These are phyloP conservation scores for Tubosaeta sp. DNA, from an alignment of 768 basidiomycete species.

Conservation along the genomic window DNA sequence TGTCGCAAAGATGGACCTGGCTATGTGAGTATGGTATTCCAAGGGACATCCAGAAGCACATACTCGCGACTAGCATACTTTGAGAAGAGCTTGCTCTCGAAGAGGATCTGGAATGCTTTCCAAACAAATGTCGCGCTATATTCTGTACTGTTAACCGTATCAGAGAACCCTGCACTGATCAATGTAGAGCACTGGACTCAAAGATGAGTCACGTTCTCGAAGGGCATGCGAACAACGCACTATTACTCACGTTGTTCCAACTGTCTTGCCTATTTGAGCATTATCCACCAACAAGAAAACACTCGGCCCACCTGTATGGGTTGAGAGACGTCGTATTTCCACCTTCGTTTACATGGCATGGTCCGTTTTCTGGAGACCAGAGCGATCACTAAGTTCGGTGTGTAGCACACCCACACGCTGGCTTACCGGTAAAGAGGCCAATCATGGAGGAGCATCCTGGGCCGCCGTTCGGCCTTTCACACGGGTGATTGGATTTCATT, in stretches of 20 bases:
- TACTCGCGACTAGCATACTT: constrained; percentile 53
- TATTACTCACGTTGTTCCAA: constrained; percentile 68
- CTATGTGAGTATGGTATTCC: neutral
- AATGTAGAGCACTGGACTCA: constrained; percentile 70
- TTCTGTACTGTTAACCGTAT: constrained; percentile 48
- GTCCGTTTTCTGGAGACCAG: constrained; percentile 50
- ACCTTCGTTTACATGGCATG: constrained; percentile 56
- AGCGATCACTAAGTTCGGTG: neutral
- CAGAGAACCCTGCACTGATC: constrained; percentile 66
- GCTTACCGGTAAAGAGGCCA: constrained; percentile 57
- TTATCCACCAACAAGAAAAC: neutral
- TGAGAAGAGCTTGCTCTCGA: constrained; percentile 51
- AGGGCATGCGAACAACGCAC: constrained; percentile 33
- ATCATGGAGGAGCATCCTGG: constrained; percentile 64
- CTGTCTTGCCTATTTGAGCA: constrained; percentile 27
- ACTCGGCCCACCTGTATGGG: constrained; percentile 46
- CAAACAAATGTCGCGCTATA: constrained; percentile 56
- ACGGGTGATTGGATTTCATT: neutral
- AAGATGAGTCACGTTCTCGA: too few species aligned
- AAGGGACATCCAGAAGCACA: constrained; percentile 12
- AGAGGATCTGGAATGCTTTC: constrained; percentile 60
- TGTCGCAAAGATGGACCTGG: constrained; percentile 64
- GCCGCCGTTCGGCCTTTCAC: constrained; percentile 50
- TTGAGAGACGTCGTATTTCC: constrained; percentile 50
- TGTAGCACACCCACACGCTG: neutral